These are phyloP conservation scores for Umbelopsis vinacea DNA, from an alignment of 192 early-diverging fungal genomes.

Conservation along the genomic window DNA sequence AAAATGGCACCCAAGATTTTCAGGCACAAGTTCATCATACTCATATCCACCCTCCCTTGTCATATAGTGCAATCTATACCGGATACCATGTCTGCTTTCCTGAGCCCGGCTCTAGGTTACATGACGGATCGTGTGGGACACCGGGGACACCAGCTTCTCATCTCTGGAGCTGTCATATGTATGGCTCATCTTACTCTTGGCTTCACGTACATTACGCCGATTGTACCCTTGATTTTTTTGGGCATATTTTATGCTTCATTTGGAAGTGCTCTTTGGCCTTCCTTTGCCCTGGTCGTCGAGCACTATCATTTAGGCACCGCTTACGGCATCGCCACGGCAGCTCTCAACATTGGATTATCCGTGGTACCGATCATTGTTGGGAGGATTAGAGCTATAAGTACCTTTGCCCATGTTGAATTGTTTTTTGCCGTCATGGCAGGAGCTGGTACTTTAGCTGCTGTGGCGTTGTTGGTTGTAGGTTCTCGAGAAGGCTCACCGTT, in stretches of 20 bases:
- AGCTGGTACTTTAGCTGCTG: conserved; percentile 15
- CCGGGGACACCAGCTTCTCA: conserved; percentile 47
- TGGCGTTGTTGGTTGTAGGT: background rate
- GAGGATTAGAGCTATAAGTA: conserved; percentile 41
- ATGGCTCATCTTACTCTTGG: conserved; percentile 51
- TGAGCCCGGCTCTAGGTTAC: conserved; percentile 60
- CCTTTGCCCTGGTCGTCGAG: conserved; percentile 64
- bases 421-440: conserved; percentile 33
- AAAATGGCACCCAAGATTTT: conserved; percentile 23
- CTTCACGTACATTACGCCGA: conserved; percentile 51
- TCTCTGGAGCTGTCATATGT: conserved; percentile 52
- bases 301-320: conserved; percentile 69
- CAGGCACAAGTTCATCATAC: background rate
- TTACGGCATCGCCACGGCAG: conserved; percentile 64
- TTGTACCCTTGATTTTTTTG: conserved; percentile 52
- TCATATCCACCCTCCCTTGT: background rate
- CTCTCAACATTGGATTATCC: conserved; percentile 62
- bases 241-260: conserved; percentile 63
- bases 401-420: conserved; percentile 32
- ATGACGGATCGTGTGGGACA: conserved; percentile 59
- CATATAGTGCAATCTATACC: conserved; percentile 62
- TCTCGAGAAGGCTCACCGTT: background rate
- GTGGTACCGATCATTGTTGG: conserved; percentile 66
- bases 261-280: conserved; percentile 67
- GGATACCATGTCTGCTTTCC: conserved; percentile 61